Conservation (phyloP, 208 protist genomes). For the Leishmania tropica region DNA sequence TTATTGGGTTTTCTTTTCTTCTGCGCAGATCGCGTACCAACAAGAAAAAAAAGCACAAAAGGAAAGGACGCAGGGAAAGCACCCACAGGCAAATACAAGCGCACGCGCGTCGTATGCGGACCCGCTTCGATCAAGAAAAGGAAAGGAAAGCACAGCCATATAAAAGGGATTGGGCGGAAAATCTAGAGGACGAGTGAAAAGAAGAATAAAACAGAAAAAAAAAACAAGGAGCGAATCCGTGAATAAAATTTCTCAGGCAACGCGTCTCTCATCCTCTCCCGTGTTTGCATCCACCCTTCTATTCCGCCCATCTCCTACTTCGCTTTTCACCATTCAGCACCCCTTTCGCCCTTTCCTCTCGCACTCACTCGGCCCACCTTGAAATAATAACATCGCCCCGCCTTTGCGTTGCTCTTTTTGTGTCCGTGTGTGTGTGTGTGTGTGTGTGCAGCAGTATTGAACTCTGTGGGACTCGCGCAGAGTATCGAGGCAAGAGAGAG, state of each 20-base stretch:
- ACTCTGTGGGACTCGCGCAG: background rate
- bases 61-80: background rate
- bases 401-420: background rate
- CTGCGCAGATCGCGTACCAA: background rate
- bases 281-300: background rate
- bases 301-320: background rate
- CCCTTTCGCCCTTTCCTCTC: background rate
- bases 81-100: background rate
- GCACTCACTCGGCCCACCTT: background rate
- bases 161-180: background rate
- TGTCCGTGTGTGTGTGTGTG: background rate
- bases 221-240: background rate
- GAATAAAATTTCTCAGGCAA: background rate
- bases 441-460: background rate
- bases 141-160: background rate
- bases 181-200: background rate
- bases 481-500: background rate
- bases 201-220: slow-evolving; percentile 1
- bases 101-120: background rate
- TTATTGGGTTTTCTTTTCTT: background rate
- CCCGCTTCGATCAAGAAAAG: background rate
- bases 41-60: background rate
- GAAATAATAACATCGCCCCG: too few relatives aligned
- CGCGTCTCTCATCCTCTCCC: background rate
- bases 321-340: background rate